Percentiles rank a stretch among this genome's conserved stretches.
phyloP scores from a whole-genome alignment of 148 eudicot genomes.

The Beta vulgaris region DNA sequence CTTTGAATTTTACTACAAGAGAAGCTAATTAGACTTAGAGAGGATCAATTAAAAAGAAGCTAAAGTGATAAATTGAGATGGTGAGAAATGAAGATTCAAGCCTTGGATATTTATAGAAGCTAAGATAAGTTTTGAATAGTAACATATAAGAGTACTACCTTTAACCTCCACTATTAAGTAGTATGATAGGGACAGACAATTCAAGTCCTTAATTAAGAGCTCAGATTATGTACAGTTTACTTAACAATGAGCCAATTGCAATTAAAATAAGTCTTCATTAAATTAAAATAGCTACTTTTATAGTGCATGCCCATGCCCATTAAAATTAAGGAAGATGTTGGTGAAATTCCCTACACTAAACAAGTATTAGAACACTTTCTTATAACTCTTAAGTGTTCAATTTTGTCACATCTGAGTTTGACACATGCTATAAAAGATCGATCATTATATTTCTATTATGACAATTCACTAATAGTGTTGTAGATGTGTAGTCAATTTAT shows the following conservation, averaged over 20 bases:
- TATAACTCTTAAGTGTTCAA: not conserved
- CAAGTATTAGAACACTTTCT: not conserved
- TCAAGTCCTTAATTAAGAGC: no score
- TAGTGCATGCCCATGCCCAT: not conserved
- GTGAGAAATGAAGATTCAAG: slow-evolving; percentile 12
- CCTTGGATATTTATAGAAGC: slow-evolving; percentile 20
- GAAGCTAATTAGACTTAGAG: not conserved
- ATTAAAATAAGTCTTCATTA: not conserved
- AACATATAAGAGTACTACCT: not conserved
- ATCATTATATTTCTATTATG: not conserved
- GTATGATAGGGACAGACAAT: not conserved
- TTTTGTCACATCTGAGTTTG: not conserved
- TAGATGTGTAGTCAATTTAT: no score
- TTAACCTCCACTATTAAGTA: not conserved
- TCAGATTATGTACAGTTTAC: not conserved
- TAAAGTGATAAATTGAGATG: not conserved
- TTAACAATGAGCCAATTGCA: not conserved
- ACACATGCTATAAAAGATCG: not conserved
- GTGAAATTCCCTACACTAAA: not conserved
- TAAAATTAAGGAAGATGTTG: not conserved
- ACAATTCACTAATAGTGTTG: no score
- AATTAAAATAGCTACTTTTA: not conserved
- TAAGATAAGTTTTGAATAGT: not conserved
- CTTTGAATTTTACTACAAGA: not conserved
- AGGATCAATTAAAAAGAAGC: not conserved